Evolutionary conservation across 106 monocot genomes (phyloP), one percentile per base, ranked within the genome.

Genomic region (Phalaenopsis aphrodite): DNA sequence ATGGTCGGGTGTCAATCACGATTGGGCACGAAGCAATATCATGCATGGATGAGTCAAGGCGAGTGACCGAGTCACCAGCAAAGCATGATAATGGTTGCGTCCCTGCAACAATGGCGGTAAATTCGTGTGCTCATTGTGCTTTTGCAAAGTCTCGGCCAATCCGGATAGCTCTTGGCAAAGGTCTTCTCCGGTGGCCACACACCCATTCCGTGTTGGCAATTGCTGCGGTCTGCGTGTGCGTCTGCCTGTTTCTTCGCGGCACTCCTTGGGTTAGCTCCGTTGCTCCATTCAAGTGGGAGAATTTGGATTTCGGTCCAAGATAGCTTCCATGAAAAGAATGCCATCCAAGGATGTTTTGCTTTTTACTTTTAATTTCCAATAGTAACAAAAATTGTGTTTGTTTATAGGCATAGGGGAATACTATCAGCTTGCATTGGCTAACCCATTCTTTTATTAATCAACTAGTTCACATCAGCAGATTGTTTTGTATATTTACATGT

Each of bases 161-260:
- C 75, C 58, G 75, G 39, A 80, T 83, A 1, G 24, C 55, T 10
- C 85, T 72, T 7, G 52, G 83, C 5, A 73, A 67, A 11, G 90
- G 92, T 23, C 78, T 93, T 30, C 87, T 95, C 15, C 66, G 23
- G 10, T 81, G 87, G 10, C 94, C 94, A 1, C 90, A 86, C 49
- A 83, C 87, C 48, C 78, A 88, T 9, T 84, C 92, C 0, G 81
- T 95, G 80, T 87, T 95, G 12, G 90, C 90, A 10, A 87, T 95
- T 61, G 94, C 94, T 9, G 92, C 92, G 6, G 94, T 95, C 36
- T 95, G 95, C 76, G 94, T 92, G 17, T 95, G 94, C 73, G 92
- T 95, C 39, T 88, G 94, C 42, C 58, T 95, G n/a, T 92, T 92
- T 61, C 77, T 90, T 42, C 78, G 92, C 18, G 94, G 88, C 11